phyloP scores from a whole-genome alignment of 73 alveolate genomes.

The Paramecium biaurelia region DNA sequence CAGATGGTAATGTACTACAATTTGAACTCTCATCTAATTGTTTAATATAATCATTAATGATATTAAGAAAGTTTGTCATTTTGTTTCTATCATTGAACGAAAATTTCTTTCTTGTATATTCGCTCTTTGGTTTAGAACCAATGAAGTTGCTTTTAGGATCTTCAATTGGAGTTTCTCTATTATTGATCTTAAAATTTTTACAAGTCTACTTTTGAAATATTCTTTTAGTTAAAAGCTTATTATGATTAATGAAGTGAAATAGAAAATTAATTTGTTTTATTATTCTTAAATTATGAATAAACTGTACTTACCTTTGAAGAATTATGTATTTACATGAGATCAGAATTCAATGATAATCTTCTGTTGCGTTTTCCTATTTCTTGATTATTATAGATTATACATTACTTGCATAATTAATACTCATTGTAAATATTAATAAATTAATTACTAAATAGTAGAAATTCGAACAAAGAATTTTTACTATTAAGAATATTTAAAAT shows the following conservation, averaged over 20 bases:
- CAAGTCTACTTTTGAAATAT: background rate
- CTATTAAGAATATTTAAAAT: background rate
- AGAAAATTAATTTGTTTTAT: background rate
- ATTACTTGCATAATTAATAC: slow-evolving; percentile 33
- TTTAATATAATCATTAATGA: background rate
- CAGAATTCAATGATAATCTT: background rate
- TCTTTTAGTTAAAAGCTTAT: background rate
- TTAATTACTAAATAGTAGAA: background rate
- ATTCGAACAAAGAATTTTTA: background rate
- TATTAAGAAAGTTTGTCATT: background rate
- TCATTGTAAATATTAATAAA: background rate
- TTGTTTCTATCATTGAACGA: background rate
- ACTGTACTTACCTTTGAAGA: background rate
- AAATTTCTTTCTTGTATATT: background rate
- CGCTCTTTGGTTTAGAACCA: background rate
- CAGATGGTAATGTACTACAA: background rate
- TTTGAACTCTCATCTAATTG: background rate
- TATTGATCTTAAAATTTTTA: background rate
- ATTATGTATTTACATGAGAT: background rate
- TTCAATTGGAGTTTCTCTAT: background rate
- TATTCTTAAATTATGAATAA: background rate
- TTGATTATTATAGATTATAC: background rate
- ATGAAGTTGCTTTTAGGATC: background rate
- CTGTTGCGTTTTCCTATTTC: background rate
- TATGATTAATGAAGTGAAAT: background rate